A percentile compares a stretch with the other conserved stretches of the same genome.
Conservation (phyloP, 805 yeast species). For the Priceomyces castillae region DNA sequence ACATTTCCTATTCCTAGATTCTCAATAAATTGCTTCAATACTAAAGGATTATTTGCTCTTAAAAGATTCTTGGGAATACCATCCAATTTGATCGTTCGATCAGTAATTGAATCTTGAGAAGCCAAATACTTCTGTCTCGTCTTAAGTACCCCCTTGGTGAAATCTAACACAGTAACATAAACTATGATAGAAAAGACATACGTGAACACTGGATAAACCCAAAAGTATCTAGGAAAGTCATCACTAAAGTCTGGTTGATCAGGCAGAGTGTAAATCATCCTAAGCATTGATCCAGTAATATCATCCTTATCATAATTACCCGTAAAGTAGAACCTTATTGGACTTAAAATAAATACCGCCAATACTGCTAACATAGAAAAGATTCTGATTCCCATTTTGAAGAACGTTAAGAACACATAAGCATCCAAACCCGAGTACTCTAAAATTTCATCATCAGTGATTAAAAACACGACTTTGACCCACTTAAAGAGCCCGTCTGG, state of each 20-base stretch:
- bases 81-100: conserved; percentile 54
- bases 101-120: conserved; percentile 57
- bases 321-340: conserved; percentile 38
- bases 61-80: conserved; percentile 50
- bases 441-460: conserved; percentile 73
- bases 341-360: conserved; percentile 41
- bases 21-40: conserved; percentile 49
- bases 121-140: conserved; percentile 59
- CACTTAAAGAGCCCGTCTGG: conserved; percentile 67
- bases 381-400: conserved; percentile 69
- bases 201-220: conserved; percentile 56
- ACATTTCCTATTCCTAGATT: conserved; percentile 56
- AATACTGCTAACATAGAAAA: conserved; percentile 62
- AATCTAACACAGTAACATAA: conserved; percentile 42
- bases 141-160: conserved; percentile 48
- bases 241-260: conserved; percentile 21
- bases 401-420: conserved; percentile 46
- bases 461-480: conserved; percentile 60
- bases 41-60: conserved; percentile 34
- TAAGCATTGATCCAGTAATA: conserved; percentile 14
- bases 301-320: conserved; percentile 44
- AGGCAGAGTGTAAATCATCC: conserved; percentile 1
- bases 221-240: conserved; percentile 43
- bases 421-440: conserved; percentile 93
- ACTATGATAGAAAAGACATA: conserved; percentile 51